Conservation (phyloP, 208 protist genomes). For the Histomonas meleagridis region DNA sequence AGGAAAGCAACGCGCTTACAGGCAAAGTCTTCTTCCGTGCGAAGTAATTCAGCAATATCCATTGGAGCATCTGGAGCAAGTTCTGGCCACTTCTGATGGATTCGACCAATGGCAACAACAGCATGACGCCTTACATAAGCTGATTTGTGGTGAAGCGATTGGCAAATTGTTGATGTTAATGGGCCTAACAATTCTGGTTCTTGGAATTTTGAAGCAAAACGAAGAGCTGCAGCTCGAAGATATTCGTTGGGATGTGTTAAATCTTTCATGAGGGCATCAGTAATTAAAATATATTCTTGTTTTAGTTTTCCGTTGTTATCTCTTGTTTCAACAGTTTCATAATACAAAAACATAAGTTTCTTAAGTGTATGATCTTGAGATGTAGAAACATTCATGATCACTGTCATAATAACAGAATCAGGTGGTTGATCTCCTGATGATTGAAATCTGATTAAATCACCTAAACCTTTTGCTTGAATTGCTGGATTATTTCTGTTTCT, state of each 20-base stretch:
- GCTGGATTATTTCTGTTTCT: neutral
- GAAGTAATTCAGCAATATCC: neutral
- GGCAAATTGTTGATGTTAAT: neutral
- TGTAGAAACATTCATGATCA: neutral
- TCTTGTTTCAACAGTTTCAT: neutral
- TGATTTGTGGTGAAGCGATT: neutral
- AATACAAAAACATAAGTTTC: conserved; percentile 11
- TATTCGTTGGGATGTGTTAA: conserved; percentile 37
- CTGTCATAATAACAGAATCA: neutral
- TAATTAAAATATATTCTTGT: neutral
- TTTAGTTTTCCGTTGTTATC: conserved; percentile 22
- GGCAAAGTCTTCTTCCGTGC: neutral
- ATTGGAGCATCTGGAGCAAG: conserved; percentile 26
- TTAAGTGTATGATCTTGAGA: neutral
- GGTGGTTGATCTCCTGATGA: neutral
- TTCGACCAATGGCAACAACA: conserved; percentile 15
- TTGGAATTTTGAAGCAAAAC: neutral
- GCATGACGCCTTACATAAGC: conserved; percentile 18
- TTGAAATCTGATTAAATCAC: neutral
- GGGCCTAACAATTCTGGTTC: conserved; percentile 6
- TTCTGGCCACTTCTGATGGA: neutral
- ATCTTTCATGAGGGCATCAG: neutral
- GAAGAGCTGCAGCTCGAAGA: neutral
- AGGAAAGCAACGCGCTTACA: neutral
- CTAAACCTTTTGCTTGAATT: neutral